phyloP scores from a whole-genome alignment of 73 alveolate genomes.

The Uronychia setigera region DNA sequence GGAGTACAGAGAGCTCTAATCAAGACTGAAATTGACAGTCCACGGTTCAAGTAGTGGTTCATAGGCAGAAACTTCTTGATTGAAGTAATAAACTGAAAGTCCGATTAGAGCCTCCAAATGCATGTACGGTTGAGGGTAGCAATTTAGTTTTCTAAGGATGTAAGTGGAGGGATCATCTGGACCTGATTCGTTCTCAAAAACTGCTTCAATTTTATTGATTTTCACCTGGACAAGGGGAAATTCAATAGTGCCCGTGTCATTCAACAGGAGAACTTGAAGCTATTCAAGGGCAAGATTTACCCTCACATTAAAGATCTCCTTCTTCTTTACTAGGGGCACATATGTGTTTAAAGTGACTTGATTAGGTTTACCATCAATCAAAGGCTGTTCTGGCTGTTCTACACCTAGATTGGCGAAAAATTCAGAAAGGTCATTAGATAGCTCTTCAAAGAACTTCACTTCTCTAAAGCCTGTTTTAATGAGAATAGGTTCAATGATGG shows the following conservation, averaged over 20 bases:
- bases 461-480: slow-evolving; percentile 63
- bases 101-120: slow-evolving; percentile 12
- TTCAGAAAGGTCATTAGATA: neutral
- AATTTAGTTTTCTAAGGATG: slow-evolving; percentile 47
- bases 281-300: slow-evolving; percentile 14
- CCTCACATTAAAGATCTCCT: slow-evolving; percentile 18
- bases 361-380: slow-evolving; percentile 1
- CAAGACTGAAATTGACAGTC: slow-evolving; percentile 7
- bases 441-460: slow-evolving; percentile 33
- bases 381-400: too few relatives aligned
- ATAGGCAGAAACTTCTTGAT: slow-evolving; percentile 34
- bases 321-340: too few relatives aligned
- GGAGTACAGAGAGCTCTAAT: slow-evolving; percentile 18
- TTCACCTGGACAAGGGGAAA: slow-evolving; percentile 47
- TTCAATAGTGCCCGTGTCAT: slow-evolving; percentile 59
- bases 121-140: slow-evolving; percentile 32
- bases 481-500: slow-evolving; percentile 45
- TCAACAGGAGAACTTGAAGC: slow-evolving; percentile 39
- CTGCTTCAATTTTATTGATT: slow-evolving; percentile 18
- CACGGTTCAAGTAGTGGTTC: slow-evolving; percentile 68
- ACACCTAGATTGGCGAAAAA: neutral
- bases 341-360: too few relatives aligned
- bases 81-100: slow-evolving; percentile 43
- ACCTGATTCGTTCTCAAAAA: slow-evolving; percentile 18
- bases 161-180: slow-evolving; percentile 53